A percentile compares a stretch with the other conserved stretches of the same genome.
Evolutionary conservation across 2,329 filamentous ascomycete genomes (phyloP).

Genomic region (Falciphora oryzae): DNA sequence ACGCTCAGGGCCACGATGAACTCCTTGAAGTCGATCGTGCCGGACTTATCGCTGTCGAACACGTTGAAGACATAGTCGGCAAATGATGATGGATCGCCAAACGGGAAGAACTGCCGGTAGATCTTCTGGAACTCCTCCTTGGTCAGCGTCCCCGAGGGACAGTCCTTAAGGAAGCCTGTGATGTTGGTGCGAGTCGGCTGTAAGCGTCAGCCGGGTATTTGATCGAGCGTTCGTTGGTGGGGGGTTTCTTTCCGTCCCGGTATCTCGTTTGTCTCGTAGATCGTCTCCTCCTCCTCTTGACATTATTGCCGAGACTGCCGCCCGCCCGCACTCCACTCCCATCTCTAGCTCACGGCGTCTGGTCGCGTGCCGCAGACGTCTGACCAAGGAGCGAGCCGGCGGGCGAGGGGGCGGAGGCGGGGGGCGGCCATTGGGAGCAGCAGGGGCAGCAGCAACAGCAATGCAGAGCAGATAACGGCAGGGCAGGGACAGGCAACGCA

Average conservation of each 20-base stretch:
- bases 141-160: slow-evolving; percentile 90
- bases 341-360: no score
- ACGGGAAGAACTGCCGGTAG: slow-evolving; percentile 98
- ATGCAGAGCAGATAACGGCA: slow-evolving; percentile 8
- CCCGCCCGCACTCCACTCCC: no score
- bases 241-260: background rate
- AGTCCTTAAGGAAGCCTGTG: slow-evolving; percentile 94
- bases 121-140: slow-evolving; percentile 99
- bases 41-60: slow-evolving; percentile 95
- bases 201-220: background rate
- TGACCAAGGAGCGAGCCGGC: background rate
- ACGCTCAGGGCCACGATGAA: slow-evolving; percentile 98
- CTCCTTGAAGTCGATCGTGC: slow-evolving; percentile 98
- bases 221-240: background rate
- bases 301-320: no score
- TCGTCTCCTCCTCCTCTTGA: no score
- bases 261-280: no score
- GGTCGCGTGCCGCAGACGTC: no score
- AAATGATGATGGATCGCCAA: slow-evolving; percentile 94
- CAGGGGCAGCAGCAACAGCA: background rate
- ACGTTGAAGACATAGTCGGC: slow-evolving; percentile 99
- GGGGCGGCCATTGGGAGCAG: background rate
- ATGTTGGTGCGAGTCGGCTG: background rate
- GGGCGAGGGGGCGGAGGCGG: slow-evolving; percentile 1
- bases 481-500: slow-evolving; percentile 34